Percentiles rank a stretch among this genome's conserved stretches.
Conservation (phyloP, 1,284 basidiomycete species). For the Gymnopus androsaceus region DNA sequence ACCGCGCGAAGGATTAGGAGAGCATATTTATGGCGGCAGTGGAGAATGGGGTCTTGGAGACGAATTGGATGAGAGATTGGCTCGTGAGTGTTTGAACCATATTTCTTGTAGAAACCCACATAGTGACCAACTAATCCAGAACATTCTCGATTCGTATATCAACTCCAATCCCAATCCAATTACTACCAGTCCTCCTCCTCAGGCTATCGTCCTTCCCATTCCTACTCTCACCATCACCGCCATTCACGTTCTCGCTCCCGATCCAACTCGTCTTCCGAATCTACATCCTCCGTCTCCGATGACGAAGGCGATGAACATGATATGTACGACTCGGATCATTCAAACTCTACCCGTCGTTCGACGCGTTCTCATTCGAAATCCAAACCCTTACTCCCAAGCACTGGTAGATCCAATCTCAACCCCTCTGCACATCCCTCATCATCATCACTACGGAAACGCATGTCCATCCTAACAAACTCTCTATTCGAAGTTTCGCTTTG, state of each 20-base stretch:
- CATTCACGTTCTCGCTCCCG: neutral
- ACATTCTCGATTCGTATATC: constrained; percentile 26
- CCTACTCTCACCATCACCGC: neutral
- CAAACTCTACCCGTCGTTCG: too few species aligned
- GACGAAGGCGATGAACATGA: too few species aligned
- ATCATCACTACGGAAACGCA: neutral
- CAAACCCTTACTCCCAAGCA: neutral
- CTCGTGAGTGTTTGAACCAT: constrained; percentile 50
- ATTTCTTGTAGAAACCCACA: constrained; percentile 1
- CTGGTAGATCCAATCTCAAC: neutral
- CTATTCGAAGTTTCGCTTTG: neutral
- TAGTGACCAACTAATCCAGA: constrained; percentile 22
- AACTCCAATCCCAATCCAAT: constrained; percentile 14
- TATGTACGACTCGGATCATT: too few species aligned
- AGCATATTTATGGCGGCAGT: constrained; percentile 45
- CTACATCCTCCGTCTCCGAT: too few species aligned
- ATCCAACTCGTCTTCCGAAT: too few species aligned
- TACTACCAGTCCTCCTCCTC: neutral
- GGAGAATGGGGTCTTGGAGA: constrained; percentile 49
- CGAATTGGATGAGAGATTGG: constrained; percentile 66
- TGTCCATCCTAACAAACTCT: neutral
- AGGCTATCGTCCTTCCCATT: neutral
- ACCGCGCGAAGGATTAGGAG: constrained; percentile 65
- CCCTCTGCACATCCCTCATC: neutral
- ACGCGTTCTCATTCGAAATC: too few species aligned